Conservation (phyloP, 139 green algal species). For the Chlorella vulgaris region DNA sequence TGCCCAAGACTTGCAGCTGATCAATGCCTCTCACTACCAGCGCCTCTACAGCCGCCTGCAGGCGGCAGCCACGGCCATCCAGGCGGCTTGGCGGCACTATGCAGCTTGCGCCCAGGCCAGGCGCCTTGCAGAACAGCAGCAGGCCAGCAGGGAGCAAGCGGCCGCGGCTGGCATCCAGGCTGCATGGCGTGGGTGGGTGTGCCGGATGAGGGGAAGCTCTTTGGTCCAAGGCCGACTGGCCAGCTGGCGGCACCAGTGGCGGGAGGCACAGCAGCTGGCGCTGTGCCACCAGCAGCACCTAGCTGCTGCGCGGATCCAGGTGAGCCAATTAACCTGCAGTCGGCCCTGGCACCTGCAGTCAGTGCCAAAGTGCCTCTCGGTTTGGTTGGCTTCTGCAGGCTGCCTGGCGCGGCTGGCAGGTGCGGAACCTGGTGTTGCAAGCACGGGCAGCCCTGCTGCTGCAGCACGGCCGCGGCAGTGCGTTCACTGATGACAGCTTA, state of each 20-base stretch:
- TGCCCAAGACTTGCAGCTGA: background rate
- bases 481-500: background rate
- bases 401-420: slow-evolving; percentile 5
- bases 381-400: background rate
- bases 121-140: background rate
- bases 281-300: background rate
- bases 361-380: too few species aligned
- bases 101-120: background rate
- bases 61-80: background rate
- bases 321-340: too few species aligned
- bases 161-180: slow-evolving; percentile 20
- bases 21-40: slow-evolving; percentile 5
- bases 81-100: slow-evolving; percentile 2
- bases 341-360: too few species aligned
- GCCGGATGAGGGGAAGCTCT: background rate
- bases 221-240: background rate
- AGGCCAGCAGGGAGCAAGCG: too few species aligned
- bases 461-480: background rate
- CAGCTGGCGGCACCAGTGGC: slow-evolving; percentile 21
- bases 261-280: background rate
- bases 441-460: background rate
- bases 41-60: background rate
- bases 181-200: slow-evolving; percentile 11
- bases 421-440: background rate
- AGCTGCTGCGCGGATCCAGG: slow-evolving; percentile 9